Base-by-base conservation (phyloP, 805 yeast species). In the Jamesozyma gamospora region DNA sequence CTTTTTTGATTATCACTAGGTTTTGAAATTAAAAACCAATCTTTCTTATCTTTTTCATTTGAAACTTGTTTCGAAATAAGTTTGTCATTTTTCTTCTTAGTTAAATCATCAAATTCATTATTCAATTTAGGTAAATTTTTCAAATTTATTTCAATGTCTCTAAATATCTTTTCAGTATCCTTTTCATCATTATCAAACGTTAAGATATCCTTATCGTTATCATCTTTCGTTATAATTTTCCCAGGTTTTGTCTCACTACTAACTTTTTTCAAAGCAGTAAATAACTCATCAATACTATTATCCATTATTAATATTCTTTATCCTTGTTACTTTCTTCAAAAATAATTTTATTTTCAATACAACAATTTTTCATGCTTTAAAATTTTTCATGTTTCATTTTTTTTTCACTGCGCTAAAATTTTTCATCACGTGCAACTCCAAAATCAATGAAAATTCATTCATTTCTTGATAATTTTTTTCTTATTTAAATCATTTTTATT, bases 21-120 rank as follows among this genome's bases (percentile, higher is more conserved):
- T 48, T 75, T 78, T 25, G 86, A 85, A 72, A 88, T 68, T 37
- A 76, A 70, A 52, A 85, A 88, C 96, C 96, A 88, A 45, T 77
- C 86, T 1, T 79, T 58, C 4, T 27, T 32, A 5, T 10, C 27
- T 28, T 46, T 34, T 15, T 40, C 40, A 28, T 41, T 46, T 33
- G 41, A 39, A 45, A 39, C 36, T 18, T 32, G 11, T 32, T 27
- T 28, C n/a, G 30, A 5, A 3, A 2, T 13, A 19, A 11, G 14
- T 19, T 35, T 13, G 8, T 27, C 32, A 2, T 14, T 19, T 7
- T 35, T 38, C 4, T 26, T 15, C 14, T 33, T 45, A 27, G 49
- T 37, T 19, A 61, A 44, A 8, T 32, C 30, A 40, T 61, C 65
- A 40, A 61, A 61, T 2, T 38, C 47, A 25, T 49, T 60, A 13